Conservation (phyloP, 2,329 filamentous ascomycete genomes). For the Penicillium sp. region DNA sequence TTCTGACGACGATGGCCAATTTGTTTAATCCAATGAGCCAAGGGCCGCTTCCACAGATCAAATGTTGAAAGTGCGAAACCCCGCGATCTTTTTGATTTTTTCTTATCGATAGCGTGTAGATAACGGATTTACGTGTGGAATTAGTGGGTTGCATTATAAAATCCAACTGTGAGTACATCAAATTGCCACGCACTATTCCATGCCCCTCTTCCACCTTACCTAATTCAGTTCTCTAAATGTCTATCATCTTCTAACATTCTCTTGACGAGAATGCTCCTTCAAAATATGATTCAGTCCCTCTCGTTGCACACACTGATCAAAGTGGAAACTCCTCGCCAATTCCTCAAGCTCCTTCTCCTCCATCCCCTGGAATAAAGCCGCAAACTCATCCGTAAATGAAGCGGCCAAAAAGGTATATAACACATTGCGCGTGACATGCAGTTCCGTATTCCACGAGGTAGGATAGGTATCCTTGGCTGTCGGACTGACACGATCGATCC, state of each 20-base stretch:
- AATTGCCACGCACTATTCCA: conserved; percentile 3
- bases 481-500: conserved; percentile 47
- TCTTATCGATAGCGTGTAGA: conserved; percentile 28
- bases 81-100: conserved; percentile 29
- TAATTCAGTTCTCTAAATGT: neutral
- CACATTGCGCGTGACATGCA: conserved; percentile 49
- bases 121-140: conserved; percentile 12
- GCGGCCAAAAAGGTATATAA: conserved; percentile 53
- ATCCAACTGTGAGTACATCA: neutral
- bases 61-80: conserved; percentile 20
- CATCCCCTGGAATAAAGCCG: conserved; percentile 55
- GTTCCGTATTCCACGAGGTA: conserved; percentile 52
- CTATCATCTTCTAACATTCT: neutral
- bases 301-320: conserved; percentile 56
- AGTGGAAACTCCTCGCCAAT: conserved; percentile 54
- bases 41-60: conserved; percentile 6
- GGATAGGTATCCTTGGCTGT: conserved; percentile 48
- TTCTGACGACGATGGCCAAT: conserved; percentile 13
- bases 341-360: conserved; percentile 55
- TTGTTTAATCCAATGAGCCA: neutral
- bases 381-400: conserved; percentile 56
- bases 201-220: conserved; percentile 4
- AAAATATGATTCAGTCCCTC: conserved; percentile 55
- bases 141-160: neutral
- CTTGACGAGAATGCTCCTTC: conserved; percentile 40